A percentile compares a stretch with the other conserved stretches of the same genome.
Conservation (phyloP, 768 basidiomycete species). For the Lentinula aciculospora region DNA sequence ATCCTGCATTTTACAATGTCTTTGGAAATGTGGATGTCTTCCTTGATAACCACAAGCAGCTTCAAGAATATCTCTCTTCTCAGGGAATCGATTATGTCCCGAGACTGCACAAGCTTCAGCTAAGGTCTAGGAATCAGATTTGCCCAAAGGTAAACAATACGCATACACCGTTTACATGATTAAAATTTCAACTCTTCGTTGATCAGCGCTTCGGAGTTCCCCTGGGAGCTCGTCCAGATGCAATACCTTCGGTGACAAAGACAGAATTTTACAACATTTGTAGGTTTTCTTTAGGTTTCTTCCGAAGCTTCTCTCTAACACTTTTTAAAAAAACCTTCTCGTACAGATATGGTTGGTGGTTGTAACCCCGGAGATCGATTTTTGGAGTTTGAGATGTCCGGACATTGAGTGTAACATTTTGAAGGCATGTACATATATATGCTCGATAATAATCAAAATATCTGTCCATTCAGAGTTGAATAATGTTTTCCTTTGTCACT, state of each 20-base stretch:
- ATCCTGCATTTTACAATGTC: background rate
- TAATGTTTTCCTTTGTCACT: no score
- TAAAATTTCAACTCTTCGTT: no score
- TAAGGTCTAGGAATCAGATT: background rate
- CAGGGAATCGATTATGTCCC: background rate
- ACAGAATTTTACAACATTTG: background rate
- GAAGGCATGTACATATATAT: background rate
- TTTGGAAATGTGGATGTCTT: background rate
- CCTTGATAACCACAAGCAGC: background rate
- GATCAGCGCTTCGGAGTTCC: background rate
- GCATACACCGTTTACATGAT: background rate
- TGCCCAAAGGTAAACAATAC: background rate
- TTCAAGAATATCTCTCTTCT: background rate
- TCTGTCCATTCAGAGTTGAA: no score
- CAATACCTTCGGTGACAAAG: background rate
- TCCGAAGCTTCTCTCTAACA: background rate
- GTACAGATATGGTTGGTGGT: background rate
- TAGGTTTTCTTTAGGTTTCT: no score
- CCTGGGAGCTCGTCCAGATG: background rate
- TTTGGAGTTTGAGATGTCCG: background rate
- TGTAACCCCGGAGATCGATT: background rate
- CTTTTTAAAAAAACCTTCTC: background rate
- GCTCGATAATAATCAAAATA: no score
- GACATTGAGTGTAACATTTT: background rate
- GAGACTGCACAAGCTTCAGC: background rate